phyloP scores from a whole-genome alignment of 495 filamentous ascomycete genomes.

The Xylaria curta region DNA sequence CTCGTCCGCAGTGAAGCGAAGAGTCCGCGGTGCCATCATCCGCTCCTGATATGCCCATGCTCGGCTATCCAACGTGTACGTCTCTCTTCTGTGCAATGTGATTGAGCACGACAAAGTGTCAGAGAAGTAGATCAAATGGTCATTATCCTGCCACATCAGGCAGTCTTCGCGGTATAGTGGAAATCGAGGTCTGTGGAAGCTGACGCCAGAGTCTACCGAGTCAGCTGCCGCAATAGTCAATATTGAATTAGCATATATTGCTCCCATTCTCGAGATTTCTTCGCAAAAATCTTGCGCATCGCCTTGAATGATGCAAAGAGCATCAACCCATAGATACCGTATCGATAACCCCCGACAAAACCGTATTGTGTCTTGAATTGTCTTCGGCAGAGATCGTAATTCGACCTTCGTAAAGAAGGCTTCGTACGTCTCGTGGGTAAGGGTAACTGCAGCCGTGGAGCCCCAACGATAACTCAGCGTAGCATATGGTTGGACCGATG shows the following conservation, averaged over 20 bases:
- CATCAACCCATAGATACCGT: not conserved
- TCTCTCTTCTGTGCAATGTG: not conserved
- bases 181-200: not conserved
- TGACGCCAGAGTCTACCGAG: not conserved
- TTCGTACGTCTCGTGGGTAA: not conserved
- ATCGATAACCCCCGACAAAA: not conserved
- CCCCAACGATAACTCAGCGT: not conserved
- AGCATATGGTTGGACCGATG: not conserved
- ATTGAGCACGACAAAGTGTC: not conserved
- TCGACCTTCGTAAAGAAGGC: not conserved
- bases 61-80: not conserved
- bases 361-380: not conserved
- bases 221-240: not conserved
- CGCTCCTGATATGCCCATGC: conserved; percentile 1
- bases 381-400: not conserved
- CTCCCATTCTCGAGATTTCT: not conserved
- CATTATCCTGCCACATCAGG: not conserved
- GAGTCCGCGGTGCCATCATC: not conserved
- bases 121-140: not conserved
- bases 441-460: not conserved
- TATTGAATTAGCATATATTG: not conserved
- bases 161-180: not conserved
- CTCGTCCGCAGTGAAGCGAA: not conserved
- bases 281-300: not conserved
- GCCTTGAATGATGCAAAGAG: not conserved